phyloP scores from a whole-genome alignment of 1,284 basidiomycete genomes.

The Cutaneotrichosporon cutaneum region DNA sequence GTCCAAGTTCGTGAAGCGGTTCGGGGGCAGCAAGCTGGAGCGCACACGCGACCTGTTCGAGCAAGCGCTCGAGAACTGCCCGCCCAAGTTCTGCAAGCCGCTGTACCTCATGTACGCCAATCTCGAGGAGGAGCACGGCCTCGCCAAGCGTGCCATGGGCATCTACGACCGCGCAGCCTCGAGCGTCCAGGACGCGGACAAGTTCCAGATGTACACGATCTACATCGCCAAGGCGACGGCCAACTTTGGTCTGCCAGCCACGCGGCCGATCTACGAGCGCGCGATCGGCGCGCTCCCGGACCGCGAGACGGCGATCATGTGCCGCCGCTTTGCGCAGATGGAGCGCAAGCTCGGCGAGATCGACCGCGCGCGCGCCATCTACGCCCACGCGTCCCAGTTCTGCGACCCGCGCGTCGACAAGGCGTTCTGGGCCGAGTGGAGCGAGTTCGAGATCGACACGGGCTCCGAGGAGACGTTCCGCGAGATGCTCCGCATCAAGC shows the following conservation, averaged over 20 bases:
- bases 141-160: conserved; percentile 93
- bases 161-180: conserved; percentile 91
- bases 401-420: conserved; percentile 89
- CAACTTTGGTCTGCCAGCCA: conserved; percentile 94
- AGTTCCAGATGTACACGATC: conserved; percentile 95
- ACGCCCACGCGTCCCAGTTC: conserved; percentile 96
- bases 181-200: conserved; percentile 82
- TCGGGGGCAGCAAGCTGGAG: conserved; percentile 91
- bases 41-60: conserved; percentile 95
- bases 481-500: conserved; percentile 97
- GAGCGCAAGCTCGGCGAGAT: conserved; percentile 99
- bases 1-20: conserved; percentile 94
- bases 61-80: conserved; percentile 95
- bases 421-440: conserved; percentile 96
- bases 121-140: conserved; percentile 89
- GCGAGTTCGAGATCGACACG: conserved; percentile 91
- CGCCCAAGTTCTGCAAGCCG: conserved; percentile 89
- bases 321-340: conserved; percentile 88
- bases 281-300: conserved; percentile 94
- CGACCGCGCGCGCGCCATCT: conserved; percentile 92
- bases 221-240: conserved; percentile 96
- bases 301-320: conserved; percentile 95
- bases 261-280: conserved; percentile 92
- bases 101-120: conserved; percentile 94
- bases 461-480: conserved; percentile 98